These are phyloP conservation scores for Dothistroma septosporum DNA, from an alignment of 2,329 filamentous ascomycete genomes.

Conservation along the genomic window DNA sequence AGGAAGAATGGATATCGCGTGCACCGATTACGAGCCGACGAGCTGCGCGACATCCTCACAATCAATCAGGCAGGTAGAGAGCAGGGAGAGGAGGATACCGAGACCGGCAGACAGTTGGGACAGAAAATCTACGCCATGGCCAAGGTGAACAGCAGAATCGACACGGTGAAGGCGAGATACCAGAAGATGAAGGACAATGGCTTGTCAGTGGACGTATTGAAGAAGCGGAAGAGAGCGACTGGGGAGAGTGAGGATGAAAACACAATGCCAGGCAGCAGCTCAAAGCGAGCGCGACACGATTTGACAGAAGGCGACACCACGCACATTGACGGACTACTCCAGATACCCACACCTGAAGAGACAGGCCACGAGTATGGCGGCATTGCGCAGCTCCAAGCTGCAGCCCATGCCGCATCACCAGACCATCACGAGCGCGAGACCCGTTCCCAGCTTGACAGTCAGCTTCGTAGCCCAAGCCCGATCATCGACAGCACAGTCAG, in stretches of 20 bases:
- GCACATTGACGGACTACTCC: background rate
- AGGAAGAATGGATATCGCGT: constrained; percentile 1
- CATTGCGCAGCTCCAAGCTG: background rate
- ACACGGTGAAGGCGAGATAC: background rate
- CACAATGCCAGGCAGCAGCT: background rate
- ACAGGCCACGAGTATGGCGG: background rate
- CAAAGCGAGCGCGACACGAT: background rate
- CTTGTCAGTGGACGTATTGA: background rate
- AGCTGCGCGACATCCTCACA: background rate
- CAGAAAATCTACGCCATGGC: constrained; percentile 12
- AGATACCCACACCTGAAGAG: background rate
- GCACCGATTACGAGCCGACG: background rate
- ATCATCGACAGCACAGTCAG: background rate
- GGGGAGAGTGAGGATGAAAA: background rate
- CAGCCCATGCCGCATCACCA: background rate
- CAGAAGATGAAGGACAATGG: constrained; percentile 1
- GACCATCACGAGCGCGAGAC: background rate
- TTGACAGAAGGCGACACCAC: background rate
- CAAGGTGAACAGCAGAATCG: constrained; percentile 11
- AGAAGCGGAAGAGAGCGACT: background rate
- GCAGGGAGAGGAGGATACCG: constrained; percentile 1
- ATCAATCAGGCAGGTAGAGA: background rate
- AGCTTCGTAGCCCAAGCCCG: constrained; percentile 1
- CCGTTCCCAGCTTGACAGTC: background rate
- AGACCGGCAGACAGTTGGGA: background rate